Evolutionary conservation across 129 eudicot genomes (phyloP).

Genomic region (Chrysanthemum lavandulifolium): DNA sequence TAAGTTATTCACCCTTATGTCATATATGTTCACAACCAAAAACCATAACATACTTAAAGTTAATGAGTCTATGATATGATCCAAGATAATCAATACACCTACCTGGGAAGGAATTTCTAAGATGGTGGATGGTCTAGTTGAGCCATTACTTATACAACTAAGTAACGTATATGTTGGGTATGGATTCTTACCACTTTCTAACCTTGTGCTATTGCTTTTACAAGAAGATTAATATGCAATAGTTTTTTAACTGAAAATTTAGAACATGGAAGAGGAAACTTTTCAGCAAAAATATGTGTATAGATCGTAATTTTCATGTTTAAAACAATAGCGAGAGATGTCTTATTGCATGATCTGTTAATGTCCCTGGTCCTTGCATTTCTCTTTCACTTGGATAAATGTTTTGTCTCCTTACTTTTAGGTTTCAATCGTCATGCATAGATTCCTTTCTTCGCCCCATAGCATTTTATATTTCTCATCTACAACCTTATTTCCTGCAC

Average conservation of each 20-base stretch:
- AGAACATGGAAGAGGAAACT: background rate
- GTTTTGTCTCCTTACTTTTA: background rate
- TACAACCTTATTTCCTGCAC: background rate
- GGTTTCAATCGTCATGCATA: background rate
- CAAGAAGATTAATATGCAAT: background rate
- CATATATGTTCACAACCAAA: background rate
- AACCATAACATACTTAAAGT: background rate
- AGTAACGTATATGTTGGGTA: background rate
- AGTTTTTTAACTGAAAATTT: slow-evolving; percentile 5
- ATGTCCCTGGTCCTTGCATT: background rate
- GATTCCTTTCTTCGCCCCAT: background rate
- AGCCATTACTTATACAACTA: background rate
- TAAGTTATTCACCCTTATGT: background rate
- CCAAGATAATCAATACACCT: background rate
- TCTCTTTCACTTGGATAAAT: background rate
- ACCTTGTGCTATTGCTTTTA: background rate
- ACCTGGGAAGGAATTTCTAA: background rate
- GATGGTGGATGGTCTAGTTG: background rate
- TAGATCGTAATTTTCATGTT: background rate
- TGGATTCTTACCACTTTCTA: background rate
- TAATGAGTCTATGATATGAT: background rate
- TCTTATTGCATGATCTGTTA: background rate
- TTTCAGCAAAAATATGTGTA: background rate
- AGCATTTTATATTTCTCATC: background rate
- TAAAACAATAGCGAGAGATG: background rate